These are phyloP conservation scores for Xylaria sp. DNA, from an alignment of 2,329 filamentous ascomycete genomes.

Conservation along the genomic window DNA sequence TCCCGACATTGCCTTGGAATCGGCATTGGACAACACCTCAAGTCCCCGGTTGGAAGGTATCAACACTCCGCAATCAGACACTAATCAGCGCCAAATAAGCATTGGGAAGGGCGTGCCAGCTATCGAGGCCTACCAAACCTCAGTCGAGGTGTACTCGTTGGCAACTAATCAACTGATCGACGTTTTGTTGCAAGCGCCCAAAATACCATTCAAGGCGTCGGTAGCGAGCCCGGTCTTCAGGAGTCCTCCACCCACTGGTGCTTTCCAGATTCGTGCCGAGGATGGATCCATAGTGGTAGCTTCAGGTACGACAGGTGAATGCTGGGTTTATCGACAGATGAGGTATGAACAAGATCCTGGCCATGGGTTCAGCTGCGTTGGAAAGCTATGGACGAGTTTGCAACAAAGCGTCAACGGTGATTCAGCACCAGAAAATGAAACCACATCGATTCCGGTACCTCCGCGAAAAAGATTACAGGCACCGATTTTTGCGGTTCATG, in stretches of 20 bases:
- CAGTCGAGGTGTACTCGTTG: slow-evolving; percentile 88
- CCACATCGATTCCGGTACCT: slow-evolving; percentile 52
- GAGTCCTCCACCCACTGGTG: slow-evolving; percentile 75
- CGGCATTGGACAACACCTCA: slow-evolving; percentile 52
- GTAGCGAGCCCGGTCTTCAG: slow-evolving; percentile 72
- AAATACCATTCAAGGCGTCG: slow-evolving; percentile 67
- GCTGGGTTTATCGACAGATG: slow-evolving; percentile 76
- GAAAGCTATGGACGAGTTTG: slow-evolving; percentile 91
- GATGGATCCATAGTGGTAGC: slow-evolving; percentile 77
- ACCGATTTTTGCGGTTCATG: slow-evolving; percentile 74
- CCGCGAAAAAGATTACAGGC: slow-evolving; percentile 61
- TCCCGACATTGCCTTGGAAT: slow-evolving; percentile 51
- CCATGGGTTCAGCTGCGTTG: slow-evolving; percentile 72
- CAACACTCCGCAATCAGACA: slow-evolving; percentile 55
- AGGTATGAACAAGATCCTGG: slow-evolving; percentile 55
- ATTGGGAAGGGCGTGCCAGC: slow-evolving; percentile 51
- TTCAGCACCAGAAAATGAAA: slow-evolving; percentile 58
- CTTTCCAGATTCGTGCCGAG: slow-evolving; percentile 78
- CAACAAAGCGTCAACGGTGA: slow-evolving; percentile 68
- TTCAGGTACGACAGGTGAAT: slow-evolving; percentile 86
- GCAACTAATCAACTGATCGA: slow-evolving; percentile 76
- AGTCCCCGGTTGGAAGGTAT: slow-evolving; percentile 56
- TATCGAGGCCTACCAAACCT: slow-evolving; percentile 80
- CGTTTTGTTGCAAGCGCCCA: slow-evolving; percentile 77
- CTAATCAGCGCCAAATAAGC: slow-evolving; percentile 52